phyloP scores from a whole-genome alignment of 495 filamentous ascomycete species.

The Neurospora sp. region DNA sequence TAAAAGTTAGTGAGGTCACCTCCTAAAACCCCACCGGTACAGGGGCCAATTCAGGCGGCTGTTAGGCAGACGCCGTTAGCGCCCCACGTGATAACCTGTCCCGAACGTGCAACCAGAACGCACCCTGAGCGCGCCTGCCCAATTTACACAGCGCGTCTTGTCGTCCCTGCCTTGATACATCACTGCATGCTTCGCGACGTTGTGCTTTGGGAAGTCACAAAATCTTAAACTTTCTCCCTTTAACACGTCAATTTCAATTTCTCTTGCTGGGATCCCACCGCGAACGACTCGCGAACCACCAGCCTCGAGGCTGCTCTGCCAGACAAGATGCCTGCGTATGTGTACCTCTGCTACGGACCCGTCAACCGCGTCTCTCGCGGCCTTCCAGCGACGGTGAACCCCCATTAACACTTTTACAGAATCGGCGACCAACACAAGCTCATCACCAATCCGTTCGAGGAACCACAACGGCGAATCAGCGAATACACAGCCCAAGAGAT shows the following conservation, averaged over 20 bases:
- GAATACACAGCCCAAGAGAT: constrained; percentile 86
- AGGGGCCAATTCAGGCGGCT: neutral
- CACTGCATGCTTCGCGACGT: neutral
- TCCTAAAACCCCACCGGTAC: neutral
- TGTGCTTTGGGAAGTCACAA: neutral
- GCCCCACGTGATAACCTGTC: constrained; percentile 19
- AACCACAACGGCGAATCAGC: constrained; percentile 52
- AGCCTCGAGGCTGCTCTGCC: neutral
- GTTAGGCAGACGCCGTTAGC: neutral
- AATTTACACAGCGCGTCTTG: neutral
- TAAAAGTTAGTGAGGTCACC: neutral
- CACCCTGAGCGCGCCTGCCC: neutral
- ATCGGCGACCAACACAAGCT: constrained; percentile 67
- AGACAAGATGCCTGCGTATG: constrained; percentile 36
- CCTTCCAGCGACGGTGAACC: neutral
- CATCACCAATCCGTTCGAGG: constrained; percentile 67
- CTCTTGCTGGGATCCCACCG: neutral
- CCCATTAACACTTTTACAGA: constrained; percentile 31
- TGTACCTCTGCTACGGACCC: constrained; percentile 3
- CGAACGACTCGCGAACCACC: neutral
- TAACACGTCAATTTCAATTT: neutral
- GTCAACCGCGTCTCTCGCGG: neutral
- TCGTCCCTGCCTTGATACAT: neutral
- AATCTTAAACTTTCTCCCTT: neutral
- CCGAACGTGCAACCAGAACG: constrained; percentile 2